Percentiles rank a stretch among this genome's conserved stretches.
Evolutionary conservation across 2,329 filamentous ascomycete genomes (phyloP).

Genomic region (Botryotinia narcissicola): DNA sequence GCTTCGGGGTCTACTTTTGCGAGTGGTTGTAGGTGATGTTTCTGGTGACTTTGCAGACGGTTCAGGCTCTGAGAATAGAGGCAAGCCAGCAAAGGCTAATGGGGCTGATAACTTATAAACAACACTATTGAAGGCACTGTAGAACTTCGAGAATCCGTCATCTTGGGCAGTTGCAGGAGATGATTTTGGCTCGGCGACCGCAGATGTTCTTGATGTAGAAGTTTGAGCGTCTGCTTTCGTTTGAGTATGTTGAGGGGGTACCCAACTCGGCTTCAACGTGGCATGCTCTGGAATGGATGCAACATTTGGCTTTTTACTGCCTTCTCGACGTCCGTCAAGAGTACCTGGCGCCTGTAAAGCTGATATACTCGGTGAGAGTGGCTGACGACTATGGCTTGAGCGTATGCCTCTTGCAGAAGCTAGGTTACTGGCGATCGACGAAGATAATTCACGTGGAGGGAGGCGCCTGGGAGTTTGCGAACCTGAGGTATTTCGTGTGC

Average conservation of each 20-base stretch:
- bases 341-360: constrained; percentile 71
- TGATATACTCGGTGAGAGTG: constrained; percentile 69
- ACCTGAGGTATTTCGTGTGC: constrained; percentile 31
- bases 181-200: constrained; percentile 34
- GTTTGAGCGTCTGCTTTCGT: constrained; percentile 35
- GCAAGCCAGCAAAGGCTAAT: constrained; percentile 87
- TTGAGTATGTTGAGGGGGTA: constrained; percentile 44
- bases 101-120: constrained; percentile 88
- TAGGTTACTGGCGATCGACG: constrained; percentile 84
- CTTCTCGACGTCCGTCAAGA: constrained; percentile 56
- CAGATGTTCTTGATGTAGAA: constrained; percentile 35
- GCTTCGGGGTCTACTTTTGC: constrained; percentile 35
- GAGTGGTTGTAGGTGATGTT: constrained; percentile 41
- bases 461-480: constrained; percentile 40
- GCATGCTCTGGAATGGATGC: constrained; percentile 51
- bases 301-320: constrained; percentile 51
- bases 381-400: constrained; percentile 61
- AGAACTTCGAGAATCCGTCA: constrained; percentile 86
- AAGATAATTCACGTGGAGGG: constrained; percentile 66
- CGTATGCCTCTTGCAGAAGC: constrained; percentile 81
- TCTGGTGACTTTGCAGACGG: constrained; percentile 39
- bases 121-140: constrained; percentile 83
- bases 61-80: constrained; percentile 58
- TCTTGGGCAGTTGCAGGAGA: constrained; percentile 48
- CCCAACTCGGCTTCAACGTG: constrained; percentile 49